Base-by-base conservation (phyloP, 257 asterid species). In the Knoxia roxburghii region DNA sequence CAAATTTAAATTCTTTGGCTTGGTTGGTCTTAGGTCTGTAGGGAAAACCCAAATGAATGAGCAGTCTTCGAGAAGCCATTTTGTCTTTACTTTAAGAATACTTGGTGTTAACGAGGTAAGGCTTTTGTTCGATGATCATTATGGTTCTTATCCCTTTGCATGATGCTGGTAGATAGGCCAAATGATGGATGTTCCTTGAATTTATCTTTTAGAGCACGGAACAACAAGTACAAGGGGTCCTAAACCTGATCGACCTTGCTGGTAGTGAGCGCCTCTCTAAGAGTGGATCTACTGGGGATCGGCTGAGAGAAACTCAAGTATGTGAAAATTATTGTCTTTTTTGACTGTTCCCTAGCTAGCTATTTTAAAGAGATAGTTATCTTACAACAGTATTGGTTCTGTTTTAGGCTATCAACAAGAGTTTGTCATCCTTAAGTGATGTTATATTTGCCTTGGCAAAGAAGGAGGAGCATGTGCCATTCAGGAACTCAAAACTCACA, bases 211-310 rank as follows among this genome's bases (percentile, higher is more conserved):
- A 91, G 98, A 79, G 95, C 84, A 94, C 93, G 8, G 97, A 86
- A 67, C 98, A 87, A 73, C 99, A 89, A 78, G 99, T 91, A 4
- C 96, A 94, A 74, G 97, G 98, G 12, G 83, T 89, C 73, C 73
- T 94, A 49, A 94, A 94, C 80, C 77, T 94, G 37, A 91, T 94
- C 60, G 99, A 94, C 68, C 95, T 94, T 64, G 99, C 98, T 72
- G 99, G 99, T 58, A 94, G 99, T 75, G 99, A 94, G 76, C 98
- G 97, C 30, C 89, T 94, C 29, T 91, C 98, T 46, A 94, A 81
- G 80, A 94, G 99, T 77, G 94, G 96, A 68, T 78, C 96, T 7
- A 91, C 97, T 2, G 97, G 97, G 46, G 99, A 94, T 69, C 85
- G 97, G 45, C 82, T 91, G 26, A 94, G 87, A 80, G 99, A 91